Conservation (phyloP, 345 rosid species). For the Angophora floribunda region DNA sequence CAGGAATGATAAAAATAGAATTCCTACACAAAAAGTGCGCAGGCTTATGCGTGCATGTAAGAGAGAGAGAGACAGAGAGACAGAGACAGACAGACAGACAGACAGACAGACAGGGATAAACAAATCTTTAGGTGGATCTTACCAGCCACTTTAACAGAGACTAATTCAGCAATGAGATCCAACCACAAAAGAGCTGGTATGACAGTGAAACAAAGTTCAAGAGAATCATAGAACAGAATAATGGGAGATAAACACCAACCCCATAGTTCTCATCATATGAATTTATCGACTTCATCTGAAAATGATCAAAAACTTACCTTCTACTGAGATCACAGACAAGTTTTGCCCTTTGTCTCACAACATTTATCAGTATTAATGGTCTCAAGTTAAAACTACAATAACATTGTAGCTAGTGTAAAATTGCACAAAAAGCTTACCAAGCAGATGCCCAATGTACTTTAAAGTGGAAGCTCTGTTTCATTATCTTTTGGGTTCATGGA, state of each 20-base stretch:
- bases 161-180: background rate
- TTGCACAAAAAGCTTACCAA: background rate
- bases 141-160: background rate
- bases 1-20: background rate
- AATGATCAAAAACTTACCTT: background rate
- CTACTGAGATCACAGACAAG: background rate
- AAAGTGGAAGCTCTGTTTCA: conserved; percentile 19
- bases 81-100: background rate
- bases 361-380: background rate
- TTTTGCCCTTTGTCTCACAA: background rate
- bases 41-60: fast-evolving
- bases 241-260: background rate
- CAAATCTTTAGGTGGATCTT: background rate
- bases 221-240: background rate
- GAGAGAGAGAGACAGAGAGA: background rate
- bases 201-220: background rate
- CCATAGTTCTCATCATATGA: background rate
- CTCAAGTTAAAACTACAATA: background rate
- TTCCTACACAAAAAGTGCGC: background rate
- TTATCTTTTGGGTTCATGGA: conserved; percentile 27
- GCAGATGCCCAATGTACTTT: background rate
- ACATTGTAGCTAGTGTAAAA: background rate
- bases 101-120: background rate
- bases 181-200: background rate
- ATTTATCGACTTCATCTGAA: background rate